Evolutionary conservation across 2,329 filamentous ascomycete species (phyloP), one percentile per base, ranked within the genome.

Genomic region (Neocatenulostroma microsporum): DNA sequence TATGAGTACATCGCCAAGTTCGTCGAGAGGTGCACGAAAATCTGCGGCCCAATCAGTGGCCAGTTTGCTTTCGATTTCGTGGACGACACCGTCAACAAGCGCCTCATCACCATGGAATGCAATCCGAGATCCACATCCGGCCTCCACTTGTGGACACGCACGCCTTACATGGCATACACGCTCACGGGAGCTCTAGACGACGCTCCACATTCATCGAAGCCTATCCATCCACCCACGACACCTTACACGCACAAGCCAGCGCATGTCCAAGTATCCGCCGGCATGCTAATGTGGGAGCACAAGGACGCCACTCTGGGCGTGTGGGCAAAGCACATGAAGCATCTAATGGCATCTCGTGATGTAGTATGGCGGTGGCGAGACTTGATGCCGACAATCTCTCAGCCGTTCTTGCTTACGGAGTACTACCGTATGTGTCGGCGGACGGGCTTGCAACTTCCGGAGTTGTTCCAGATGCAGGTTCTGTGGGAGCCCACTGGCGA

Each of bases 21-120:
- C 46, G 48, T 36, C 17, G 35, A 4, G 27, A 40, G 5, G 30
- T 51, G 5, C 46, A 41, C 0, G 13, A n/a, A 29, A 9, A 29
- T 29, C 26, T 4, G n/a, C 4, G 26, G 26, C 3, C 26, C 20
- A 4, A 40, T 47, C 18, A 43, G 39, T 3, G 46, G 46, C 4
- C 54, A 58, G 31, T 39, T 57, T 3, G 53, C 53, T 3, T 49
- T 57, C 35, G 55, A 57, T 37, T 53, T 56, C 26, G 43, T 58
- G 15, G 53, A 56, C 36, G 45, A 45, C 10, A 26, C 28, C 9
- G 28, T 15, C 13, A 29, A 29, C 5, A 29, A 41, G 9, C 41
- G 47, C 1, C 37, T 58, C 2, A 44, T 51, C 26, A 47, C 53
- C 4, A 54, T 58, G 20, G 53, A 56, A 37, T 57, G 55, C 28